Evolutionary conservation across 768 basidiomycete species (phyloP).

Genomic region (Trametes sanguinea): DNA sequence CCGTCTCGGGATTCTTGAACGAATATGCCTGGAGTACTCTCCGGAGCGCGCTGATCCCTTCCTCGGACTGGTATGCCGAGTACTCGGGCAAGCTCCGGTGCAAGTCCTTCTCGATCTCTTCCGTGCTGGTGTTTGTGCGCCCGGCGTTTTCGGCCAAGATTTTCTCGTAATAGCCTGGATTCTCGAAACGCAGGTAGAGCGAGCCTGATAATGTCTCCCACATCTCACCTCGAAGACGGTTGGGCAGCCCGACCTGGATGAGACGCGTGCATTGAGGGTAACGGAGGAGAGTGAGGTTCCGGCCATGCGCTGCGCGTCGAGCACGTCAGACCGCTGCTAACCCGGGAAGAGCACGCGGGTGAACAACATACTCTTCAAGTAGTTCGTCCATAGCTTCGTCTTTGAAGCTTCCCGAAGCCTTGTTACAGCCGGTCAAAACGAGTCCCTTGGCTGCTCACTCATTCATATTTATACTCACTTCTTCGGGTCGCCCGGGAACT

Average conservation of each 20-base stretch:
- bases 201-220: constrained; percentile 98
- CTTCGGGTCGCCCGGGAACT: constrained; percentile 90
- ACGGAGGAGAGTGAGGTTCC: constrained; percentile 91
- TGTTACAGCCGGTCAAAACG: too few relatives aligned
- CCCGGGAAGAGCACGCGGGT: too few relatives aligned
- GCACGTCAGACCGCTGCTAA: not conserved
- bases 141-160: constrained; percentile 79
- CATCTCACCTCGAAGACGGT: constrained; percentile 91
- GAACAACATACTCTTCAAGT: constrained; percentile 72
- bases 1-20: constrained; percentile 89
- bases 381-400: constrained; percentile 92
- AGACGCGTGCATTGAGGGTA: constrained; percentile 98
- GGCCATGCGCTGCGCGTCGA: constrained; percentile 71
- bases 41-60: constrained; percentile 82
- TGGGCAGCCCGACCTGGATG: constrained; percentile 95
- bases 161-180: constrained; percentile 79
- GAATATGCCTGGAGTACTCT: constrained; percentile 95
- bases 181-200: constrained; percentile 82
- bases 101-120: constrained; percentile 98
- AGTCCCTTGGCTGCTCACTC: too few relatives aligned
- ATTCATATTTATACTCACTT: too few relatives aligned
- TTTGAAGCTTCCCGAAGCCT: constrained; percentile 96
- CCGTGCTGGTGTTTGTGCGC: constrained; percentile 82
- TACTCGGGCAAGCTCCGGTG: constrained; percentile 97
- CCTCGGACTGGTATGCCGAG: constrained; percentile 89